Percentiles rank a stretch among this genome's conserved stretches.
These are phyloP conservation scores for Nakazawaea sp. DNA, from an alignment of 805 yeast genomes.

Conservation along the genomic window DNA sequence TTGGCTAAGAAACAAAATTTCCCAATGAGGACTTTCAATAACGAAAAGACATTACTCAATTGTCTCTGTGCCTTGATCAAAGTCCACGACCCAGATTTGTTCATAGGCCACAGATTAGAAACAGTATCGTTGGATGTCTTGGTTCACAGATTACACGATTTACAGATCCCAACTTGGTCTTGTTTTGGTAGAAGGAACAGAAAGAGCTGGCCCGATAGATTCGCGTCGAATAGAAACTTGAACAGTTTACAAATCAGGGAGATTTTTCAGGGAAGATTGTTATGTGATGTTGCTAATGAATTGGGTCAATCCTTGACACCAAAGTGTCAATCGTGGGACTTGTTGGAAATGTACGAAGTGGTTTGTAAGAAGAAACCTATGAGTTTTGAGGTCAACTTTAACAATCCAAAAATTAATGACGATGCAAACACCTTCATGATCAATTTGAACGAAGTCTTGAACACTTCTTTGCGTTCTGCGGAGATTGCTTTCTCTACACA, in stretches of 20 bases:
- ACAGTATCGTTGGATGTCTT: conserved; percentile 71
- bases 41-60: conserved; percentile 67
- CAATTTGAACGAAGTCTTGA: conserved; percentile 63
- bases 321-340: conserved; percentile 92
- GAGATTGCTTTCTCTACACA: conserved; percentile 79
- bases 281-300: conserved; percentile 91
- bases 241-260: conserved; percentile 55
- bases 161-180: conserved; percentile 71
- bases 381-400: conserved; percentile 68
- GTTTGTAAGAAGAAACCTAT: conserved; percentile 59
- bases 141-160: conserved; percentile 72
- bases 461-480: conserved; percentile 63
- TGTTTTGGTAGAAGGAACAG: conserved; percentile 77
- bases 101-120: conserved; percentile 84
- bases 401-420: conserved; percentile 55
- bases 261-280: conserved; percentile 74
- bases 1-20: conserved; percentile 49
- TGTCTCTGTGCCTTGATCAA: conserved; percentile 69
- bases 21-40: conserved; percentile 52
- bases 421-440: conserved; percentile 62
- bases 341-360: conserved; percentile 83
- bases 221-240: conserved; percentile 47
- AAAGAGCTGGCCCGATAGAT: conserved; percentile 70
- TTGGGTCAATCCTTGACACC: conserved; percentile 89
- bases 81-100: conserved; percentile 81